phyloP scores from a whole-genome alignment of 148 eudicot species.

The Spergularia bocconei region DNA sequence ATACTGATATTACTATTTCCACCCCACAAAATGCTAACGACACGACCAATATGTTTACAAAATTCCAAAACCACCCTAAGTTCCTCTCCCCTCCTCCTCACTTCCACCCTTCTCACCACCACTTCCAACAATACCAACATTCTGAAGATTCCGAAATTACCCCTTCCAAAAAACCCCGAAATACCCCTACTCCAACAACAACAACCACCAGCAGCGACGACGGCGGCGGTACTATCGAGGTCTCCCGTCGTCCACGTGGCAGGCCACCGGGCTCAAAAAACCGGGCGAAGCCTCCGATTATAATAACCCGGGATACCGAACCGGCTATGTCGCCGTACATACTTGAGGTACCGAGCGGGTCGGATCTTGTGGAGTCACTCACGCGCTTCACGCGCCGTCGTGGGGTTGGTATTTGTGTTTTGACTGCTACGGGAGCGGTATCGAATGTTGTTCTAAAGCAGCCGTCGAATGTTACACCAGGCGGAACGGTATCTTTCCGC shows the following conservation, averaged over 20 bases:
- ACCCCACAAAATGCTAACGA: slow-evolving; percentile 29
- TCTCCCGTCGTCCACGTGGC: slow-evolving; percentile 69
- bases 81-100: slow-evolving; percentile 15
- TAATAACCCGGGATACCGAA: slow-evolving; percentile 47
- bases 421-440: slow-evolving; percentile 53
- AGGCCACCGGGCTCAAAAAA: slow-evolving; percentile 85
- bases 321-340: slow-evolving; percentile 61
- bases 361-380: slow-evolving; percentile 43
- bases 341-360: slow-evolving; percentile 46
- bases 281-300: slow-evolving; percentile 62
- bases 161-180: slow-evolving; percentile 13
- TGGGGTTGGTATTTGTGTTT: slow-evolving; percentile 42
- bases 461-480: slow-evolving; percentile 34
- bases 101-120: slow-evolving; percentile 22
- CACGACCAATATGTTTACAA: slow-evolving; percentile 30
- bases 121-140: slow-evolving; percentile 15
- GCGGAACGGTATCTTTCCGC: slow-evolving; percentile 48
- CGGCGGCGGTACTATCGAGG: slow-evolving; percentile 56
- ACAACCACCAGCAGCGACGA: slow-evolving; percentile 31
- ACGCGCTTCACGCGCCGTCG: slow-evolving; percentile 52
- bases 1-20: background rate
- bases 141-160: slow-evolving; percentile 24
- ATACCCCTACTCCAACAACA: slow-evolving; percentile 2
- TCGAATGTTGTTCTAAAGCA: slow-evolving; percentile 48
- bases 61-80: slow-evolving; percentile 25